These are phyloP conservation scores for Epichloe scottii DNA, from an alignment of 2,329 filamentous ascomycete genomes.

Conservation along the genomic window DNA sequence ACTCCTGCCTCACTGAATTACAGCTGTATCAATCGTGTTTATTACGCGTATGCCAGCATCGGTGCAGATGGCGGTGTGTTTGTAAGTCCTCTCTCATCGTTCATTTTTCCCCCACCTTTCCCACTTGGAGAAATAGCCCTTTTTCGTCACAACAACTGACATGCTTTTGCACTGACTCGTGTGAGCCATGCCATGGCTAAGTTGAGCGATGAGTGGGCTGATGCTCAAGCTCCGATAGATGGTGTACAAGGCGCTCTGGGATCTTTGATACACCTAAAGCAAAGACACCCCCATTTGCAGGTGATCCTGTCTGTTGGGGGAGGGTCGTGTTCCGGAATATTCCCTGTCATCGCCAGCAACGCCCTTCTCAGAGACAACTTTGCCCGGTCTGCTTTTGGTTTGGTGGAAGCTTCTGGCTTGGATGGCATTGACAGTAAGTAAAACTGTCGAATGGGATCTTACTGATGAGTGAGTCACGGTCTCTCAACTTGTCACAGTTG, in stretches of 20 bases:
- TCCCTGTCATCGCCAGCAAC: slow-evolving; percentile 52
- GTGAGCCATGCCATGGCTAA: slow-evolving; percentile 21
- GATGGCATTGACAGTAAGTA: slow-evolving; percentile 53
- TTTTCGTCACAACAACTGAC: too few species aligned
- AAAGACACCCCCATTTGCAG: slow-evolving; percentile 55
- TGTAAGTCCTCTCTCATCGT: slow-evolving; percentile 35
- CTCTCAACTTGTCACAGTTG: slow-evolving; percentile 42
- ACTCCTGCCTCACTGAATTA: slow-evolving; percentile 64
- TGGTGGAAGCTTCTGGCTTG: slow-evolving; percentile 56
- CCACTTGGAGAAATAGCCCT: too few species aligned
- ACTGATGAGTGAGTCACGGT: not conserved
- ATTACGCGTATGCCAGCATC: slow-evolving; percentile 23
- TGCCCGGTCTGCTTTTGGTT: slow-evolving; percentile 49
- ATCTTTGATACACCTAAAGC: slow-evolving; percentile 61
- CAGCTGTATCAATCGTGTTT: slow-evolving; percentile 48
- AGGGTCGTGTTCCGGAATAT: slow-evolving; percentile 49
- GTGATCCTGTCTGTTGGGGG: slow-evolving; percentile 71
- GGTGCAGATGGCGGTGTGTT: slow-evolving; percentile 54
- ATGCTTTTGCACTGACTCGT: slow-evolving; percentile 5
- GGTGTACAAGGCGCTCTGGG: slow-evolving; percentile 59
- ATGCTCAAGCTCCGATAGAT: slow-evolving; percentile 59
- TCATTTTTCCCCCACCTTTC: too few species aligned
- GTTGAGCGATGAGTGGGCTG: slow-evolving; percentile 71
- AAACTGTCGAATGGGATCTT: too few species aligned
- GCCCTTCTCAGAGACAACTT: slow-evolving; percentile 54